Evolutionary conservation across 164 flowering plant genomes (phyloP).

Genomic region (Magnolia kwangsiensis): DNA sequence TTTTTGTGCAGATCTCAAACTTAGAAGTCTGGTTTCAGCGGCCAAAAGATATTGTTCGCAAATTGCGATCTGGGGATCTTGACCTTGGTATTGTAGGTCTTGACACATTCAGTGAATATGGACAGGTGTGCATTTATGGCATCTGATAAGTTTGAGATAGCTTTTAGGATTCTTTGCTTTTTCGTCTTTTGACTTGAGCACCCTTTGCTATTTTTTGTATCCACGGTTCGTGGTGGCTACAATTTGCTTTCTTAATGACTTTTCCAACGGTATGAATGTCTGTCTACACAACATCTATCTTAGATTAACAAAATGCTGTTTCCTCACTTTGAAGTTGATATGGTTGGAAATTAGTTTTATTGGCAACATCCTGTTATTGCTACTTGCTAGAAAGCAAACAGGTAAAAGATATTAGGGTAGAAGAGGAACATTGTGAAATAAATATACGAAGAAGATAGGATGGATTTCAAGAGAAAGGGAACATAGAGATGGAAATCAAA

Average conservation of each 20-base stretch:
- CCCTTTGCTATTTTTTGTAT: not conserved
- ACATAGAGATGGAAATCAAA: no score
- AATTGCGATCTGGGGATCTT: conserved; percentile 83
- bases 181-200: not conserved
- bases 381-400: no score
- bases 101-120: conserved; percentile 78
- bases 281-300: not conserved
- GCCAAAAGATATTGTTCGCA: conserved; percentile 84
- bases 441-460: no score
- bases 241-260: not conserved
- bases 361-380: no score
- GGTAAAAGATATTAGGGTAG: no score
- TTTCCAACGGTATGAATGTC: not conserved
- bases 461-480: no score
- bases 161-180: not conserved
- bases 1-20: conserved; percentile 60
- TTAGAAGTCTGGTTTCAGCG: conserved; percentile 97
- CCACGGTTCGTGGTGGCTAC: not conserved
- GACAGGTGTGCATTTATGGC: conserved; percentile 52
- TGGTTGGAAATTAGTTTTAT: not conserved
- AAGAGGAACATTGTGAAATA: no score
- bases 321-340: not conserved
- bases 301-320: not conserved
- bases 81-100: conserved; percentile 94
- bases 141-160: not conserved